Conservation (phyloP, 306 rosid species). For the Trichosanthes cucumerina region DNA sequence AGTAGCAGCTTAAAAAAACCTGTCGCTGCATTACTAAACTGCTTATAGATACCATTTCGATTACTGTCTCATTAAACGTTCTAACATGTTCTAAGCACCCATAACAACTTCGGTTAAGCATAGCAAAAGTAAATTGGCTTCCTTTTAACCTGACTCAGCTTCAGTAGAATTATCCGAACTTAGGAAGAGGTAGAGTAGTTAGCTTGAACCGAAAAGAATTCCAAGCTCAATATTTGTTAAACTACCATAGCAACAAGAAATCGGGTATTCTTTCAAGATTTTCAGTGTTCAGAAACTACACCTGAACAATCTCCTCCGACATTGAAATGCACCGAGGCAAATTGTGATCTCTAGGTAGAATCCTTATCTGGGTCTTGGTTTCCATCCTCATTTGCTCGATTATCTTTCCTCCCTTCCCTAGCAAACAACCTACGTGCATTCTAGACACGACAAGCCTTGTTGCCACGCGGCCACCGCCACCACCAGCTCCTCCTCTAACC, state of each 20-base stretch:
- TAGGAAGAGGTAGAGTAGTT: background rate
- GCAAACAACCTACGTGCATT: constrained; percentile 94
- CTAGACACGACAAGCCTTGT: constrained; percentile 88
- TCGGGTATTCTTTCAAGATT: background rate
- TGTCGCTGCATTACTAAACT: background rate
- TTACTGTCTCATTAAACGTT: background rate
- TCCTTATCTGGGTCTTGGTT: constrained; percentile 93
- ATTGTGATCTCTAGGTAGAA: constrained; percentile 87
- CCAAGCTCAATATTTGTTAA: background rate
- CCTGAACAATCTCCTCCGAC: constrained; percentile 99
- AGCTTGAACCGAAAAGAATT: background rate
- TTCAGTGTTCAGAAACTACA: constrained; percentile 26
- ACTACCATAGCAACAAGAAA: background rate
- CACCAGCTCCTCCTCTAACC: constrained; percentile 24
- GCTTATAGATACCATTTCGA: background rate
- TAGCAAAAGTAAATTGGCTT: background rate
- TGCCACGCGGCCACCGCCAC: constrained; percentile 46
- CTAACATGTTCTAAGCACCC: background rate
- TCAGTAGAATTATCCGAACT: background rate
- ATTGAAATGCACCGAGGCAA: constrained; percentile 92
- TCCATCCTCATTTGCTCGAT: constrained; percentile 99
- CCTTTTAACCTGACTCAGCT: background rate
- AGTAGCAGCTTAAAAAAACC: background rate
- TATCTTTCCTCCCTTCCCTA: constrained; percentile 97
- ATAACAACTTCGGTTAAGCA: constrained; percentile 2